Percentiles rank a stretch among this genome's conserved stretches.
phyloP scores from a whole-genome alignment of 2,329 filamentous ascomycete genomes.

The Domatiomyces globalis region DNA sequence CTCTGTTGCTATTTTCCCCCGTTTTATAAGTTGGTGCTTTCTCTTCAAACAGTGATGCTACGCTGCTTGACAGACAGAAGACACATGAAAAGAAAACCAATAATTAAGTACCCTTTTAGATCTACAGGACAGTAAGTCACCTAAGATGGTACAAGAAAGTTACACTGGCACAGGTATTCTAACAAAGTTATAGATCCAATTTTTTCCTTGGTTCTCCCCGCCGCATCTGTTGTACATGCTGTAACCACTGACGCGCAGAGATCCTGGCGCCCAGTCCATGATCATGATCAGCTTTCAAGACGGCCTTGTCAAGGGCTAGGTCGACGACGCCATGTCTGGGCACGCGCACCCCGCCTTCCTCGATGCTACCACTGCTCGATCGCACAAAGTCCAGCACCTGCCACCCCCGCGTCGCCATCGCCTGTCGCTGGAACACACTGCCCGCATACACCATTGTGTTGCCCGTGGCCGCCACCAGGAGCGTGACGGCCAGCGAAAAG shows the following conservation, averaged over 20 bases:
- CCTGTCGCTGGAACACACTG: slow-evolving; percentile 27
- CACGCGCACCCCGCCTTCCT: slow-evolving; percentile 18
- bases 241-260: neutral
- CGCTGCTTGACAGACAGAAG: too few species aligned
- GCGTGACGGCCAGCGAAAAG: slow-evolving; percentile 33
- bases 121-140: too few species aligned
- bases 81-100: too few species aligned
- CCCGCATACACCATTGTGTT: slow-evolving; percentile 31
- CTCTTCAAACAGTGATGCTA: too few species aligned
- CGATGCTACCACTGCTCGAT: slow-evolving; percentile 22
- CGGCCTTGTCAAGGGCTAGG: slow-evolving; percentile 25
- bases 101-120: too few species aligned
- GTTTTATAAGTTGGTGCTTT: too few species aligned
- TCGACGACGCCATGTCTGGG: slow-evolving; percentile 30
- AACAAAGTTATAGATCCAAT: too few species aligned
- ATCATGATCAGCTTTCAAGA: slow-evolving; percentile 21
- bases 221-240: neutral
- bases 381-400: slow-evolving; percentile 29
- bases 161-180: too few species aligned
- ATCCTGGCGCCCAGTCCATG: neutral
- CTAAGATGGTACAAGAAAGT: too few species aligned
- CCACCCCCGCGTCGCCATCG: slow-evolving; percentile 32
- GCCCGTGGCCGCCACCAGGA: slow-evolving; percentile 32
- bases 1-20: too few species aligned
- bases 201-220: neutral